Percentiles rank a stretch among this genome's conserved stretches.
phyloP scores from a whole-genome alignment of 768 basidiomycete genomes.

The Sporobolomyces pararoseus region DNA sequence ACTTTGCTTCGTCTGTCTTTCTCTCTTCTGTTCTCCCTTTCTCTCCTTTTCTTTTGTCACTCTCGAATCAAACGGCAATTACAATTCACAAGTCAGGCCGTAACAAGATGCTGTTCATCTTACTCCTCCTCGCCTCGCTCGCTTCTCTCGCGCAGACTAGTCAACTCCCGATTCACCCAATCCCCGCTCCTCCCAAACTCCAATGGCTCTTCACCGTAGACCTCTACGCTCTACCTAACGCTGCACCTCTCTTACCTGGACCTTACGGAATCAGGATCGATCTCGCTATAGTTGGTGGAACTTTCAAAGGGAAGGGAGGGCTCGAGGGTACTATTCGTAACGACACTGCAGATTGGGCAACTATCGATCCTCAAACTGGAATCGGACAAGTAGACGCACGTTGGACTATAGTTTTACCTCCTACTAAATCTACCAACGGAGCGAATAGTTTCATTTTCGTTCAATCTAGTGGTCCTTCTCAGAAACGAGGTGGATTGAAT shows the following conservation, averaged over 20 bases:
- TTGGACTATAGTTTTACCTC: slow-evolving; percentile 2
- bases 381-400: slow-evolving; percentile 2
- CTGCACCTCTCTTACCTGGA: background rate
- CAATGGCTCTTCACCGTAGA: slow-evolving; percentile 12
- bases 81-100: background rate
- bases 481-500: slow-evolving; percentile 2
- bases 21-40: background rate
- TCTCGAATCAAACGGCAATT: background rate
- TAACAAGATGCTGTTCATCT: background rate
- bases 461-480: background rate
- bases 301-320: background rate
- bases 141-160: background rate
- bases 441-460: background rate
- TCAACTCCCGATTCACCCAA: background rate
- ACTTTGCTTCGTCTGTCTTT: background rate
- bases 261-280: slow-evolving; percentile 3
- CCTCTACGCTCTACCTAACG: background rate
- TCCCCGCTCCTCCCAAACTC: background rate
- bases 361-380: slow-evolving; percentile 1
- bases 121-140: background rate
- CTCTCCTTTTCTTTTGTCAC: background rate
- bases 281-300: slow-evolving; percentile 3
- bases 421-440: background rate
- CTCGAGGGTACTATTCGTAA: background rate
- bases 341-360: slow-evolving; percentile 10